Conservation (phyloP, 129 eudicot genomes). For the Tagetes patula region DNA sequence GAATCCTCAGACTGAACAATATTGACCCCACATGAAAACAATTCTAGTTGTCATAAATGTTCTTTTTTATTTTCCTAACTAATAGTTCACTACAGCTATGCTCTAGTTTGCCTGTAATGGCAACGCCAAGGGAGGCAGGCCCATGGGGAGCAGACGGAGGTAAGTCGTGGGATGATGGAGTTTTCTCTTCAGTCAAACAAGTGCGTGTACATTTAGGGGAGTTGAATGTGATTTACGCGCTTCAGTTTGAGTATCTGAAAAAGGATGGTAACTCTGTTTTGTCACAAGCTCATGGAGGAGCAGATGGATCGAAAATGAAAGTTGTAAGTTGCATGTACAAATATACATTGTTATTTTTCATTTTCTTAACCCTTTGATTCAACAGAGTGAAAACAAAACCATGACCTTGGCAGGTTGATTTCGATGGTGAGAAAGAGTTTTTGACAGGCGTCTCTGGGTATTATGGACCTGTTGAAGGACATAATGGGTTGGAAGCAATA, state of each 20-base stretch:
- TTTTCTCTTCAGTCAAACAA: too few relatives aligned
- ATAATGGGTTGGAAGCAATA: too few relatives aligned
- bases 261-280: not conserved
- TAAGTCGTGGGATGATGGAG: not conserved
- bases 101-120: not conserved
- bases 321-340: not conserved
- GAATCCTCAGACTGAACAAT: too few relatives aligned
- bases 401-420: too few relatives aligned
- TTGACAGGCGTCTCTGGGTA: too few relatives aligned
- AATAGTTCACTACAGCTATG: not conserved
- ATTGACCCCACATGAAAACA: too few relatives aligned
- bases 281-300: not conserved
- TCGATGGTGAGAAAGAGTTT: too few relatives aligned
- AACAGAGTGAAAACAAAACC: too few relatives aligned
- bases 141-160: not conserved
- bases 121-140: not conserved
- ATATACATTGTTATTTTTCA: too few relatives aligned
- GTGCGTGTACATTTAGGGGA: not conserved
- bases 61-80: not conserved
- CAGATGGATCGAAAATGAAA: not conserved
- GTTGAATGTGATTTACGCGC: not conserved
- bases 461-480: too few relatives aligned
- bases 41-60: too few relatives aligned
- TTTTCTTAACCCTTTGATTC: too few relatives aligned
- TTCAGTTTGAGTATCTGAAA: not conserved